These are phyloP conservation scores for Globisporangium viniferum DNA, from an alignment of 352 stramenopile species.

Conservation along the genomic window DNA sequence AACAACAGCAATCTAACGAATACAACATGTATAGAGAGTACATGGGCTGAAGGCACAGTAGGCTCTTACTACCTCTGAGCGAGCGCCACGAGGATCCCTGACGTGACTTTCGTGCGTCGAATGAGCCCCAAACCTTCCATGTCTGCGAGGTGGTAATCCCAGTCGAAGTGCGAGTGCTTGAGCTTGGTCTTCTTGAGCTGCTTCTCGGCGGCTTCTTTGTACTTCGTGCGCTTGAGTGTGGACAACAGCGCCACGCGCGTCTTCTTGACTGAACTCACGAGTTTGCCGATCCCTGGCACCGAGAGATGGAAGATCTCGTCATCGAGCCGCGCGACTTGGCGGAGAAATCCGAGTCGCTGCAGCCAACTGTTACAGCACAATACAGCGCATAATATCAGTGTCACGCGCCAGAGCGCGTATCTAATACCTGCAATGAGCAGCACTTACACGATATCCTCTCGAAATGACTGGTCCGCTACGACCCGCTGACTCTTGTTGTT, in stretches of 20 bases:
- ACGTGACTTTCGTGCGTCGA: conserved; percentile 49
- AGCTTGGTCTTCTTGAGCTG: conserved; percentile 63
- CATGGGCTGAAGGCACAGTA: not conserved
- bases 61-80: conserved; percentile 3
- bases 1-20: not conserved
- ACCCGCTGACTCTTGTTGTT: not conserved
- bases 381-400: not conserved
- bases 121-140: conserved; percentile 61
- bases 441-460: conserved; percentile 33
- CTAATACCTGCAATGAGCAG: not conserved
- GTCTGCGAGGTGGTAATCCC: conserved; percentile 59
- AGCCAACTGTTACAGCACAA: conserved; percentile 25
- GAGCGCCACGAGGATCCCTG: conserved; percentile 46
- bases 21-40: not conserved
- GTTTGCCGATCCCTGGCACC: conserved; percentile 53
- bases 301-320: conserved; percentile 49
- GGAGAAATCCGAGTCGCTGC: conserved; percentile 51
- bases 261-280: conserved; percentile 58
- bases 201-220: conserved; percentile 55
- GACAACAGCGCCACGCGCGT: conserved; percentile 35
- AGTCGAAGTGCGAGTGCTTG: conserved; percentile 45
- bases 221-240: conserved; percentile 53
- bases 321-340: conserved; percentile 39
- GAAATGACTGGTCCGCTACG: conserved; percentile 15
- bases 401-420: not conserved